Evolutionary conservation across 2,329 filamentous ascomycete species (phyloP).

Genomic region (Ascochyta fabae): DNA sequence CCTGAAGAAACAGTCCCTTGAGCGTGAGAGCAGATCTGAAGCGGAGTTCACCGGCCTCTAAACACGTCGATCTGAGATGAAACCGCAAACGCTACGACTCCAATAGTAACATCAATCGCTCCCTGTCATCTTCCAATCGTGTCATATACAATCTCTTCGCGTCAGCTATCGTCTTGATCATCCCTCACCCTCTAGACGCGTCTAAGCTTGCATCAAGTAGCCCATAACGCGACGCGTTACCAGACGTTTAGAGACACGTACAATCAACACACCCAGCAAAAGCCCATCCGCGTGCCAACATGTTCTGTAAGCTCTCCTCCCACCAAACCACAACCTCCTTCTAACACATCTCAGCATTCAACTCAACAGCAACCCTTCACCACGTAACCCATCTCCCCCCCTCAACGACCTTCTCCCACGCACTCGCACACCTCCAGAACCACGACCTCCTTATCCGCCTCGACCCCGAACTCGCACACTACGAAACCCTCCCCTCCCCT

Average conservation of each 20-base stretch:
- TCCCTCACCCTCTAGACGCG: neutral
- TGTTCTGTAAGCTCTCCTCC: slow-evolving; percentile 37
- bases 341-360: slow-evolving; percentile 32
- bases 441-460: slow-evolving; percentile 47
- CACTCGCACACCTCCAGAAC: slow-evolving; percentile 39
- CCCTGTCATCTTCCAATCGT: neutral
- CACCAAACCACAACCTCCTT: neutral
- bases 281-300: slow-evolving; percentile 6
- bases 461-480: slow-evolving; percentile 46
- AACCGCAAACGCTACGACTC: slow-evolving; percentile 7
- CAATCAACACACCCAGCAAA: too few relatives aligned
- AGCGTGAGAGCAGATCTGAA: neutral
- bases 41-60: neutral
- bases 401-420: slow-evolving; percentile 27
- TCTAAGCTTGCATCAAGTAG: too few relatives aligned
- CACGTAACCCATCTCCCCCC: slow-evolving; percentile 44
- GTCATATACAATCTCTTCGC: neutral
- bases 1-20: neutral
- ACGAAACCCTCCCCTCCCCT: slow-evolving; percentile 36
- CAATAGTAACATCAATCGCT: neutral
- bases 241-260: neutral
- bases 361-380: slow-evolving; percentile 40
- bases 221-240: neutral
- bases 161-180: too few relatives aligned
- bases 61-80: slow-evolving; percentile 6